phyloP scores from a whole-genome alignment of 108 stramenopile genomes.

The Cyclotella choctawhatcheeana region DNA sequence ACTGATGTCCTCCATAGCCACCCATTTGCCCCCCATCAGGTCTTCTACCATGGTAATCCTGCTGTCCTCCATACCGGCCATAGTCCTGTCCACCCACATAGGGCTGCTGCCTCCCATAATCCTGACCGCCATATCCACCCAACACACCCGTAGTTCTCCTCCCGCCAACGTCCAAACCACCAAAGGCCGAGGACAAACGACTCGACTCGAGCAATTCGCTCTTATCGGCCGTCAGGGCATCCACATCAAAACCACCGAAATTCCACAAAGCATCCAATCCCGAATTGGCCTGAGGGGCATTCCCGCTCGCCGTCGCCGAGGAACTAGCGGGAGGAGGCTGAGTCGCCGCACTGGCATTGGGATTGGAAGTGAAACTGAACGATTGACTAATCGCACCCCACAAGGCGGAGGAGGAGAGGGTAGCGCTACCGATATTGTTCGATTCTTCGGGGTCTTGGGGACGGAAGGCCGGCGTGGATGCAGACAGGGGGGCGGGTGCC shows the following conservation, averaged over 20 bases:
- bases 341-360: conserved; percentile 1
- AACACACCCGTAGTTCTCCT: conserved; percentile 4
- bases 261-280: conserved; percentile 27
- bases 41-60: too few species aligned
- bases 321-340: too few species aligned
- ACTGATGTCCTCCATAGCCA: not conserved
- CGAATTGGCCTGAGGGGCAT: not conserved
- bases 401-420: conserved; percentile 11
- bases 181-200: conserved; percentile 15
- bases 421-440: not conserved
- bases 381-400: conserved; percentile 52
- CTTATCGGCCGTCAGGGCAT: conserved; percentile 37
- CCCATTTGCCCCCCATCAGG: not conserved
- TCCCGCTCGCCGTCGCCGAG: conserved; percentile 2
- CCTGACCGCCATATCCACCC: not conserved
- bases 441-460: conserved; percentile 17
- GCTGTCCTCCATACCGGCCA: conserved; percentile 2
- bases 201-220: not conserved
- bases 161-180: not conserved
- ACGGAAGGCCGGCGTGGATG: conserved; percentile 39
- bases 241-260: conserved; percentile 54
- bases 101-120: conserved; percentile 11
- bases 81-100: not conserved
- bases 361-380: not conserved
- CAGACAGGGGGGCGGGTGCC: conserved; percentile 38